Percentiles rank a stretch among this genome's conserved stretches.
phyloP scores from a whole-genome alignment of 129 eudicot species.

The Chrysanthemum makinoi region DNA sequence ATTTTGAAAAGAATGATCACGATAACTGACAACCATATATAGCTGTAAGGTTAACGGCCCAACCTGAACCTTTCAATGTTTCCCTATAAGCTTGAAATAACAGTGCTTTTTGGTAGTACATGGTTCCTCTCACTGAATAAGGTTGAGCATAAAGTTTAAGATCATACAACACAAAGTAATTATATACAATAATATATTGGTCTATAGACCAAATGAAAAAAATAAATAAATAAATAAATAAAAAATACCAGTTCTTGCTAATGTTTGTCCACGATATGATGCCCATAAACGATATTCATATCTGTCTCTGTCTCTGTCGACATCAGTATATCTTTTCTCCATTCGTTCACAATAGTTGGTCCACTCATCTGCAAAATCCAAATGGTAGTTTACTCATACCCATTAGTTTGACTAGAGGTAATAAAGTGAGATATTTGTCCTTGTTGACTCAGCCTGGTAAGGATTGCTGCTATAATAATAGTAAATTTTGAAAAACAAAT shows the following conservation, averaged over 20 bases:
- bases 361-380: slow-evolving; percentile 82
- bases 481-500: too few relatives aligned
- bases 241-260: slow-evolving; percentile 78
- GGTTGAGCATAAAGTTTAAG: slow-evolving; percentile 11
- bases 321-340: slow-evolving; percentile 62
- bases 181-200: neutral
- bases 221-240: too few relatives aligned
- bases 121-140: slow-evolving; percentile 87
- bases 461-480: too few relatives aligned
- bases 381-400: neutral
- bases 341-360: slow-evolving; percentile 86
- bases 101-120: slow-evolving; percentile 92
- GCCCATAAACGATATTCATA: slow-evolving; percentile 95
- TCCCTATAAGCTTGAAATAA: slow-evolving; percentile 88
- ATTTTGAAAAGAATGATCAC: neutral
- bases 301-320: too few relatives aligned
- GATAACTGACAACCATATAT: too few relatives aligned
- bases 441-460: too few relatives aligned
- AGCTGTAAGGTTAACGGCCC: too few relatives aligned
- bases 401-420: too few relatives aligned
- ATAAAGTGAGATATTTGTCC: too few relatives aligned
- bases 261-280: slow-evolving; percentile 94
- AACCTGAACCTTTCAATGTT: slow-evolving; percentile 56
- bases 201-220: too few relatives aligned
- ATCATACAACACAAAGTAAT: neutral